Base-by-base conservation (phyloP, 345 rosid species). In the Mangifera indica region DNA sequence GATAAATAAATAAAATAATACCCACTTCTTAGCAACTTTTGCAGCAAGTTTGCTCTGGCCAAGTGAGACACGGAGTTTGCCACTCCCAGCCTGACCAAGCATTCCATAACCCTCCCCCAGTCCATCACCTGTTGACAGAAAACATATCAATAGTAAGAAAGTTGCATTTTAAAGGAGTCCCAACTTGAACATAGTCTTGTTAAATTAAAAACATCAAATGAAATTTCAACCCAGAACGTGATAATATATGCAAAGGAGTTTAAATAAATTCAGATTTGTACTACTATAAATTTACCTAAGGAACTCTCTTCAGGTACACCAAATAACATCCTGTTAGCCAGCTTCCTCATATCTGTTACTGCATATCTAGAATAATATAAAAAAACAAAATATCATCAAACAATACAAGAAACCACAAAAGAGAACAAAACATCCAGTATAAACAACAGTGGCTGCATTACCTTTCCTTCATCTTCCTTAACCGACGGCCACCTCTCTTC, bases 81-180 rank as follows among this genome's bases (percentile, higher is more conserved):
- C 97, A 82, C 87, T 95, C 74, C 99, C 97, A 17, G 99, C 99
- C 72, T 95, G 98, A 61, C 99, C 98, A 76, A 95, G 98, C 99
- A 95, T 93, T 62, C 99, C 99, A 84, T 91, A 95, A 22, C 98
- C 98, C 79, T 95, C 98, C 12, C 99, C 99, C 70, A 95, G 81
- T 10, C 98, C 98, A 86, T 93, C 99, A 83, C 97, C 99, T 92
- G 72, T 63, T 72, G 69, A 56, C 77, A 75, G 60, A 67, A n/a
- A n/a, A 76, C 57, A 59, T 51, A 75, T 4, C 40, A 49, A 45
- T 12, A 61, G 53, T 29, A 20, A 73, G 69, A 62, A 42, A 17
- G 21, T 14, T 3, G 60, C 10, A 13, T 29, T 29, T 29, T 3
- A 29, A 29, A 29, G 32, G 32, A 29, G 32, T 29, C 32, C 1